Evolutionary conservation across 208 protist genomes (phyloP), one percentile per base, ranked within the genome.

Genomic region (Wallacemonas collosoma): DNA sequence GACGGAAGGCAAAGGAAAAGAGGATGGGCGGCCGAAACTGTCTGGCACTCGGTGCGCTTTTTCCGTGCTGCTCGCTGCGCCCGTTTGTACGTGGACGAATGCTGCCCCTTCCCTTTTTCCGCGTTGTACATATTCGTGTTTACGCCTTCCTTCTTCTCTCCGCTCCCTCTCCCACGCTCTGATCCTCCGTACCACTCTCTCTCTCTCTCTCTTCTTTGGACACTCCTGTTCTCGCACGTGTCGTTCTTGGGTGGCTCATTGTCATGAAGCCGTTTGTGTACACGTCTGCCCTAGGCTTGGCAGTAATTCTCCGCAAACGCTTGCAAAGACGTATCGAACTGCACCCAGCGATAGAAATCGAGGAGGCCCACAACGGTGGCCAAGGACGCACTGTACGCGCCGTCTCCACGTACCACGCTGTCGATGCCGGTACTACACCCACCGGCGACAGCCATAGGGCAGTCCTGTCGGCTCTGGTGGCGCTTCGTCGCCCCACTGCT

Each of bases 311-410:
- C 75, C 9, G 88, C 88, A 56, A 93, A 87, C 26, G 77, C 77
- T 14, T 80, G 68, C 47, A 96, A 72, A 1, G 84, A 64, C 15
- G 67, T 75, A 73, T 96, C 91, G 75, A 93, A 92, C 77, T 94
- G 91, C 36, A 85, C 85, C 85, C 88, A 96, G 71, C 93, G 91
- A 77, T 96, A 96, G 81, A 94, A 96, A 64, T 96, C 91, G 36
- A 93, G 76, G 39, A 96, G 73, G 2, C 87, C 87, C 1, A 78
- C 76, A 69, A 92, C 88, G 35, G 85, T 79, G 39, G 83, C 77
- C 2, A 77, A 78, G 2, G 68, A 57, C 8, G 78, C 64, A 35
- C 70, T 81, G 68, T 76, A 80, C 48, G 81, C 47, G 8, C 74
- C 61, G 1, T 54, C 58, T 4, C 40, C 60, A 14, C 7, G 60